Conservation (phyloP, 306 rosid species). For the Abrus precatorius region DNA sequence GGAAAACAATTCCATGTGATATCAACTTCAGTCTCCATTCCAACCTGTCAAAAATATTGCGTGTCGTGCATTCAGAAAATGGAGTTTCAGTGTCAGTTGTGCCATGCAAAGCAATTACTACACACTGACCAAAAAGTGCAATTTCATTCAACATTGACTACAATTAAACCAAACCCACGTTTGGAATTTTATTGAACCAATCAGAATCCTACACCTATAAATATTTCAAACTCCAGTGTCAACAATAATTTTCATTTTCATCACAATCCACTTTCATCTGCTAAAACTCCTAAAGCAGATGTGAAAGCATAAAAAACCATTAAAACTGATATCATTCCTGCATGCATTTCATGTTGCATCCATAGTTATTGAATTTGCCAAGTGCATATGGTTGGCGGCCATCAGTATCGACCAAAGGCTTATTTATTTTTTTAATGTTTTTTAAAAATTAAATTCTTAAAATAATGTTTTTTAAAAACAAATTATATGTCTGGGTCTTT, state of each 20-base stretch:
- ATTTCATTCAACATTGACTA: neutral
- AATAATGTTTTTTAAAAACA: no score
- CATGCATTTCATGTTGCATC: constrained; percentile 23
- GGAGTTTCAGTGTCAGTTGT: neutral
- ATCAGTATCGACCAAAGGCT: no score
- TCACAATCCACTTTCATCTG: no score
- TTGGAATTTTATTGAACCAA: neutral
- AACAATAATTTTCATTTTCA: no score
- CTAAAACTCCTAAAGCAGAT: constrained; percentile 5
- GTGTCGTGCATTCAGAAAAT: constrained; percentile 1
- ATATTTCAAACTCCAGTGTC: neutral
- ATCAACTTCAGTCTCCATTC: neutral
- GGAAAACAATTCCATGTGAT: neutral
- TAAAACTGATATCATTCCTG: constrained; percentile 2
- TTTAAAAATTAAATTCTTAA: no score
- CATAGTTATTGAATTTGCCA: neutral
- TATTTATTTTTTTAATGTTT: no score
- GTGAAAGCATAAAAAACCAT: constrained; percentile 5
- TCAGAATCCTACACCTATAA: neutral
- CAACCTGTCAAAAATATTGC: constrained; percentile 19
- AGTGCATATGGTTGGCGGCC: neutral
- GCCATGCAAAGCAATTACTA: constrained; percentile 11
- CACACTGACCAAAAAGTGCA: neutral
- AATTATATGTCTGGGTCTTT: no score
- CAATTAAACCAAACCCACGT: neutral